A percentile compares a stretch with the other conserved stretches of the same genome.
Evolutionary conservation across 2,329 filamentous ascomycete species (phyloP).

Genomic region (Penicillium sp.): DNA sequence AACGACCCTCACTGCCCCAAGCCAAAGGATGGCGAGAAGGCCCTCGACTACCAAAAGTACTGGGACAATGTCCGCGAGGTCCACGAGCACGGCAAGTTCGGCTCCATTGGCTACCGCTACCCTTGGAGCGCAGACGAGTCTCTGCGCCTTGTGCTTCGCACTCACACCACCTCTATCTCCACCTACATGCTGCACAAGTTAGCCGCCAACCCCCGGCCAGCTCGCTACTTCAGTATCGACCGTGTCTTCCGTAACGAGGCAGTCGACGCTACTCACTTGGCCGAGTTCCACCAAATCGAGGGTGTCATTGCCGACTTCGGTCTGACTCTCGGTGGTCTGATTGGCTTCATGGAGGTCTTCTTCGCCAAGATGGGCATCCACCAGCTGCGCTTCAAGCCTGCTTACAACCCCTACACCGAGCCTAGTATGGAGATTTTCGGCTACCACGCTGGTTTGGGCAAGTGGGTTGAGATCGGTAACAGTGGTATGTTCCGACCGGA

Average conservation of each 20-base stretch:
- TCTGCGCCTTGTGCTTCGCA: slow-evolving; percentile 83
- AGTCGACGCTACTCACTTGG: slow-evolving; percentile 93
- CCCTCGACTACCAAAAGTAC: slow-evolving; percentile 76
- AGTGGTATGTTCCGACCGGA: slow-evolving; percentile 98
- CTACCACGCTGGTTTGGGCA: slow-evolving; percentile 83
- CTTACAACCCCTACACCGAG: slow-evolving; percentile 94
- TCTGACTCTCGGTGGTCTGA: slow-evolving; percentile 86
- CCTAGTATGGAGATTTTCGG: slow-evolving; percentile 98
- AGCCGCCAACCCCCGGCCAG: slow-evolving; percentile 77
- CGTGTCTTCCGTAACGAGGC: slow-evolving; percentile 97
- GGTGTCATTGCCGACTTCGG: slow-evolving; percentile 97
- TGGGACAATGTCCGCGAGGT: slow-evolving; percentile 85
- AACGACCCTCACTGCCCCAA: slow-evolving; percentile 40
- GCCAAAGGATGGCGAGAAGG: slow-evolving; percentile 37
- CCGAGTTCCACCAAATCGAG: slow-evolving; percentile 98
- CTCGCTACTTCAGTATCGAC: slow-evolving; percentile 98
- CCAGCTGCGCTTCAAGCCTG: slow-evolving; percentile 90
- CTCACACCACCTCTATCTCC: slow-evolving; percentile 92
- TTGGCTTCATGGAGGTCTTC: slow-evolving; percentile 94
- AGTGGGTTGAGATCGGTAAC: slow-evolving; percentile 97
- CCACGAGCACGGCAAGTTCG: slow-evolving; percentile 88
- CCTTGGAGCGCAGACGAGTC: slow-evolving; percentile 89
- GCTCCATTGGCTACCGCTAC: slow-evolving; percentile 94
- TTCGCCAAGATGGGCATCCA: slow-evolving; percentile 94
- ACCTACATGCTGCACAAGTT: slow-evolving; percentile 90